Conservation (phyloP, 2,329 filamentous ascomycete species). For the Didymella arachidicola region DNA sequence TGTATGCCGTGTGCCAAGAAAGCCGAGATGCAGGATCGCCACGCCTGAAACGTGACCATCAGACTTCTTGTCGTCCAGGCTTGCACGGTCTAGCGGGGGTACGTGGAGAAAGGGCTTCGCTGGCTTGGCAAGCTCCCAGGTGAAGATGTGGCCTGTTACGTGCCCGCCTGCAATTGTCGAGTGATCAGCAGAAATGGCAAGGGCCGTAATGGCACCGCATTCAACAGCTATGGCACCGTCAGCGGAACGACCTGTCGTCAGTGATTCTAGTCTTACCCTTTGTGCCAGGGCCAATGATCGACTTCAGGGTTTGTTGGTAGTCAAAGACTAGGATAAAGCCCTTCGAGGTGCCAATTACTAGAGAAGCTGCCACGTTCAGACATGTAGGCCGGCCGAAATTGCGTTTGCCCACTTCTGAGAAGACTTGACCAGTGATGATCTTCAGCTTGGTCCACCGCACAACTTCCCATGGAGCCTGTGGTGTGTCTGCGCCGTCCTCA, state of each 20-base stretch:
- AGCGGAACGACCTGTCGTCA: background rate
- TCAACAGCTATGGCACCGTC: constrained; percentile 73
- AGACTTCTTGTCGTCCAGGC: constrained; percentile 68
- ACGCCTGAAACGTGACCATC: constrained; percentile 85
- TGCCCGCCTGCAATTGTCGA: constrained; percentile 91
- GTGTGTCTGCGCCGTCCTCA: constrained; percentile 62
- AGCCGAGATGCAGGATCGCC: constrained; percentile 88
- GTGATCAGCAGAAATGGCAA: constrained; percentile 93
- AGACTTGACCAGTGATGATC: constrained; percentile 87
- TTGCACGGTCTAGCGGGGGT: constrained; percentile 72
- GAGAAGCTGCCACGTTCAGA: constrained; percentile 83
- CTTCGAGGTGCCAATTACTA: constrained; percentile 91
- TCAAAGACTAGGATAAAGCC: constrained; percentile 96
- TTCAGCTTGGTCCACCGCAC: constrained; percentile 93
- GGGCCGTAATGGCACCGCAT: constrained; percentile 83
- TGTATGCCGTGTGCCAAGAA: constrained; percentile 90
- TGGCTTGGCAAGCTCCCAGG: constrained; percentile 88
- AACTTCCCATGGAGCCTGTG: constrained; percentile 91
- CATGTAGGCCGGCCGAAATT: constrained; percentile 94
- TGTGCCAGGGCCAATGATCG: constrained; percentile 90
- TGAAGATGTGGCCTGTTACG: constrained; percentile 90
- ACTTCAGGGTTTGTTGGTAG: constrained; percentile 93
- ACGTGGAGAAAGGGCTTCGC: constrained; percentile 89
- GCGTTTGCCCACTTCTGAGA: constrained; percentile 89
- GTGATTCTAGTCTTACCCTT: constrained; percentile 68